A percentile compares a stretch with the other conserved stretches of the same genome.
Evolutionary conservation across 805 yeast species (phyloP).

Genomic region (Saccharomycopsis oosterbeekiorum): DNA sequence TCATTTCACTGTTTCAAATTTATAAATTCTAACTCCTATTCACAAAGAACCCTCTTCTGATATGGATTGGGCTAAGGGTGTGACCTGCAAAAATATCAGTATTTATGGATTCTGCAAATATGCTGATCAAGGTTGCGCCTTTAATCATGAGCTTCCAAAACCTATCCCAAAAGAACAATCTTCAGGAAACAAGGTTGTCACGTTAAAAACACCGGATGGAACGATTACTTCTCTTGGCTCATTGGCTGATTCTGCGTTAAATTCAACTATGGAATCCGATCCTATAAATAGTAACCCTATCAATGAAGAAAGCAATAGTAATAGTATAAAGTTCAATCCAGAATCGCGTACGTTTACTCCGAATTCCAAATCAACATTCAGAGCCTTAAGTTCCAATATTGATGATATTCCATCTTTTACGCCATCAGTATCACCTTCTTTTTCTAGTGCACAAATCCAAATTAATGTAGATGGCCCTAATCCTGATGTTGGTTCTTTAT

Average conservation of each 20-base stretch:
- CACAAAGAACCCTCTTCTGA: slow-evolving; percentile 19
- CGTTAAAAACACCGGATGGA: neutral
- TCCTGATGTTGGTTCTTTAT: neutral
- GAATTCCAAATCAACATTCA: slow-evolving; percentile 10
- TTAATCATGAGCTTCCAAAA: slow-evolving; percentile 43
- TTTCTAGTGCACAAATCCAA: neutral
- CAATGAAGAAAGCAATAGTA: slow-evolving; percentile 2
- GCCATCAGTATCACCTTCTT: slow-evolving; percentile 14
- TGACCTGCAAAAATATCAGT: slow-evolving; percentile 74
- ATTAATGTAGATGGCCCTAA: neutral
- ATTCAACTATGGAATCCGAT: neutral
- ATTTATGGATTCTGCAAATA: slow-evolving; percentile 85
- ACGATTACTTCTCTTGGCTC: neutral
- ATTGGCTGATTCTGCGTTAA: neutral
- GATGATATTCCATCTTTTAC: slow-evolving; percentile 26
- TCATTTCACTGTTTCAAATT: neutral
- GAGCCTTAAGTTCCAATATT: slow-evolving; percentile 29
- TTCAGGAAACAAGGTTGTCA: neutral
- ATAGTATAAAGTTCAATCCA: slow-evolving; percentile 40
- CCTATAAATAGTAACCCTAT: neutral
- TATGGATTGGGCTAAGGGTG: slow-evolving; percentile 51
- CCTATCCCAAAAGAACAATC: neutral
- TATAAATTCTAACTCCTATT: neutral
- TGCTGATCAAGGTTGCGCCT: slow-evolving; percentile 80
- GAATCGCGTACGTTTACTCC: slow-evolving; percentile 52